Base-by-base conservation (phyloP, 192 early-diverging fungal species). In the Mortierella claussenii region DNA sequence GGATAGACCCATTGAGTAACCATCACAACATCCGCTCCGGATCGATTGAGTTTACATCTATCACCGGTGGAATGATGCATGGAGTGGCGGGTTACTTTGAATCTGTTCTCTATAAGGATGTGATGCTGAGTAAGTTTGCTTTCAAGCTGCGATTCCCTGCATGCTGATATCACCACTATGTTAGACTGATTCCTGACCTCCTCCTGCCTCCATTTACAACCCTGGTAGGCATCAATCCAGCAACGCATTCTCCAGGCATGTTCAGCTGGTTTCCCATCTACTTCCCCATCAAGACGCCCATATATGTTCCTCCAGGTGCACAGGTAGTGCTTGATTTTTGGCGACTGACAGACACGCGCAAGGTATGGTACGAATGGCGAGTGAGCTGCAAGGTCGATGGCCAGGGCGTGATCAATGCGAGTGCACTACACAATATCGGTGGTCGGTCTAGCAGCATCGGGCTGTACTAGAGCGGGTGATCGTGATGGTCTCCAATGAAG, bases 251-350 rank as follows among this genome's bases (percentile, higher is more conserved):
- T 1, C 85, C 89, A 17, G 95, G 86, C 2, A 99, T 99, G 98
- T 93, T 95, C 65, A 94, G 92, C 67, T 99, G 98, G 98, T 99
- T 99, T 79, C 97, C 98, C 1, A 95, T 99, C 55, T 98, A 88
- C 71, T 98, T 99, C 69, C 98, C 98, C 4, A 47, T 88, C 50
- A 69, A 87, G 85, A 84, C 70, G 1, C 97, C 97, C 6, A 57
- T 98, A 27, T 81, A 83, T 57, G 85, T 93, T n/a, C 82, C 83
- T 9, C 62, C 79, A 9, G 89, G 86, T 6, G 76, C 89, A 12
- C 56, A 55, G 2, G 71, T 99, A 1, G 76, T 81, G 10, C 79
- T 95, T 13, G 85, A 92, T 61, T 92, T 98, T 71, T 99, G 98
- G 97, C 75, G 98, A 26, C 79, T 87, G 42, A 84, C 91, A n/a